Base-by-base conservation (phyloP, 345 rosid genomes). In the Trapa incisa region DNA sequence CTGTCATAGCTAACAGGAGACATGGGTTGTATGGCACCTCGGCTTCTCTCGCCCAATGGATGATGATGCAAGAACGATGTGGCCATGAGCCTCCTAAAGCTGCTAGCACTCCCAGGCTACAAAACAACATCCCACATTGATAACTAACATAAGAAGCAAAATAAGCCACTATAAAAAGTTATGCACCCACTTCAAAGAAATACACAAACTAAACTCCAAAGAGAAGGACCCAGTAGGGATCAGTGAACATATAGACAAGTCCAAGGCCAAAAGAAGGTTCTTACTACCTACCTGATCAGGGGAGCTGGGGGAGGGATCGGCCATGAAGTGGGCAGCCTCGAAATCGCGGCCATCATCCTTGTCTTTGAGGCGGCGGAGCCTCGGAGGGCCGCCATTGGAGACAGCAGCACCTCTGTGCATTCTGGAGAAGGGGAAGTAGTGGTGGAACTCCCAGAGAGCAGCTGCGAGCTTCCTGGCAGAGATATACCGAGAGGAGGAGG, bases 1-100 rank as follows among this genome's bases (percentile, higher is more conserved):
- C 97, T 90, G 58, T 84, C 94, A 71, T 86, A 93, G 73, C 98
- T 93, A 67, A 96, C 88, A 0, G 97, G 98, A 73, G 98, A 93
- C 4, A 84, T 79, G 65, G 96, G 94, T 67, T 84, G 97, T 41
- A 91, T 72, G 43, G 96, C 87, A 61, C 68, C 89, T 54, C 83
- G 85, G 72, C 76, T 80, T 70, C 89, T 81, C 64, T 85, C 96
- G 52, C 86, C 79, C 5, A 22, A 22, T 22, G 29, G 29, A 22
- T 89, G 97, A 81, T 91, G 92, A 57, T 91, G 89, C 83, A 89
- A 78, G 52, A 94, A 74, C 65, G 95, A 80, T 67, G 90, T 86
- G 61, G 86, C 88, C 6, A 94, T 84, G 74, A 87, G 99, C 78
- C 92, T 87, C 72, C 91, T 82, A 74, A 94, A 70, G 77, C 97